Percentiles rank a stretch among this genome's conserved stretches.
Conservation (phyloP, 345 rosid species). For the Gossypium longicalyx region DNA sequence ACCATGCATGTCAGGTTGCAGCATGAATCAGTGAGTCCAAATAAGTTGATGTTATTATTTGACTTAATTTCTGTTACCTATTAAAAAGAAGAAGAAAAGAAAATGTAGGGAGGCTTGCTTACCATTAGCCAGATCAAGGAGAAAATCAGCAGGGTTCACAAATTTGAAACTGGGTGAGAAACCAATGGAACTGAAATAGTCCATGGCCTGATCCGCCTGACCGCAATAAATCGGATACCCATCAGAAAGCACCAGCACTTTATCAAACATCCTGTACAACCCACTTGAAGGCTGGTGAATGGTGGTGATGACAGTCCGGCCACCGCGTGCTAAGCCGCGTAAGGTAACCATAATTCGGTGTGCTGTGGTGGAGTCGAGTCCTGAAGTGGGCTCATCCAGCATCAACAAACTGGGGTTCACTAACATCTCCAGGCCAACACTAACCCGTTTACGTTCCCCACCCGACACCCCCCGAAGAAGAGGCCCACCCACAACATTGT, state of each 20-base stretch:
- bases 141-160: slow-evolving; percentile 82
- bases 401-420: slow-evolving; percentile 83
- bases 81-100: neutral
- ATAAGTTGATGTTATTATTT: neutral
- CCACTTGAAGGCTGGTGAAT: slow-evolving; percentile 91
- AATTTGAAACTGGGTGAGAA: slow-evolving; percentile 54
- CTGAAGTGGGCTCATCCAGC: slow-evolving; percentile 91
- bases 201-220: slow-evolving; percentile 54
- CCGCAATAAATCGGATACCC: slow-evolving; percentile 77
- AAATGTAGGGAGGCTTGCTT: slow-evolving; percentile 13
- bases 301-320: slow-evolving; percentile 74
- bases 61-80: too few relatives aligned
- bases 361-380: slow-evolving; percentile 88
- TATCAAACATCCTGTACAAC: slow-evolving; percentile 77
- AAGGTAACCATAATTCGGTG: slow-evolving; percentile 62
- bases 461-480: slow-evolving; percentile 78
- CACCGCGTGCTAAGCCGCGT: slow-evolving; percentile 58
- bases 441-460: slow-evolving; percentile 87
- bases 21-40: neutral
- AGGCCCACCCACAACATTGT: slow-evolving; percentile 68
- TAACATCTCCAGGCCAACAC: slow-evolving; percentile 84
- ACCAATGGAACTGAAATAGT: slow-evolving; percentile 65
- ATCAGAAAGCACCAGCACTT: slow-evolving; percentile 71
- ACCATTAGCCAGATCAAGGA: slow-evolving; percentile 95
- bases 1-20: neutral